These are phyloP conservation scores for Phytophthora niederhauseri DNA, from an alignment of 352 stramenopile species.

Conservation along the genomic window DNA sequence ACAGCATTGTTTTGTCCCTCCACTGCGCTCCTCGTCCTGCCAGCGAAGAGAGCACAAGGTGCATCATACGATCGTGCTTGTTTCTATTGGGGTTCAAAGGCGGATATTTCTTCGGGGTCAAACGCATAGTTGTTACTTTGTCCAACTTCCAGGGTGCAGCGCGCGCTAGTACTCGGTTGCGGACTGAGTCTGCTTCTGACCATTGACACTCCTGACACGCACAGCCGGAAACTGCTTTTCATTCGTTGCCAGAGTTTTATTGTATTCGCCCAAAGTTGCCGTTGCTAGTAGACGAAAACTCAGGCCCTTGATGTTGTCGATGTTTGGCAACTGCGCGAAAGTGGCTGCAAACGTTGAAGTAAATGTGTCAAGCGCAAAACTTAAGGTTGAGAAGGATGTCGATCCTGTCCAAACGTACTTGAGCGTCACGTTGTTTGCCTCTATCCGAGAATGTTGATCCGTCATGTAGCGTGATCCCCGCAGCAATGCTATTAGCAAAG, in stretches of 20 bases:
- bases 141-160: not conserved
- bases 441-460: conserved; percentile 1
- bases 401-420: not conserved
- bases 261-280: conserved; percentile 7
- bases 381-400: conserved; percentile 5
- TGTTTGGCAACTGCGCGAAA: conserved; percentile 10
- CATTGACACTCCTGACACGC: not conserved
- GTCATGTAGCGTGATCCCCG: conserved; percentile 6
- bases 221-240: not conserved
- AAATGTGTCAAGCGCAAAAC: conserved; percentile 19
- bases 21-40: not conserved
- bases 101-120: not conserved
- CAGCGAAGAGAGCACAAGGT: not conserved
- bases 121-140: not conserved
- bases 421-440: conserved; percentile 15
- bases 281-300: conserved; percentile 5
- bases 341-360: conserved; percentile 20
- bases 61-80: not conserved
- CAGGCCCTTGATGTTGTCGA: not conserved
- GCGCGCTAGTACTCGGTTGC: not conserved
- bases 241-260: not conserved
- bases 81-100: not conserved
- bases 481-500: conserved; percentile 11
- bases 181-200: not conserved
- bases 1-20: not conserved